Percentiles rank a stretch among this genome's conserved stretches.
phyloP scores from a whole-genome alignment of 352 stramenopile species.

The Phytophthora citrophthora region DNA sequence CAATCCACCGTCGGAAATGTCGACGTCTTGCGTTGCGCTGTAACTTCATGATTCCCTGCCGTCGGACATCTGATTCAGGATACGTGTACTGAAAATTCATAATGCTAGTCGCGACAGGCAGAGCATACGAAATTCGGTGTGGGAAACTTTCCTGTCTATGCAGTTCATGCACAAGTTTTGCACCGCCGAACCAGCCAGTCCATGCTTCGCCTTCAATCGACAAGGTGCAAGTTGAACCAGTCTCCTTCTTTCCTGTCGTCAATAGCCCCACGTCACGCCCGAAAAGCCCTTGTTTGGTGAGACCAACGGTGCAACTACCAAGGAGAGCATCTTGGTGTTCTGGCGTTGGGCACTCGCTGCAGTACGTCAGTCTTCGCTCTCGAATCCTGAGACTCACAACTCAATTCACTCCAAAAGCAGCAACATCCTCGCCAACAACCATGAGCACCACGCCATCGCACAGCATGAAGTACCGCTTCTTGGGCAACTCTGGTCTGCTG shows the following conservation, averaged over 20 bases:
- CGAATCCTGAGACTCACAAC: slow-evolving; percentile 8
- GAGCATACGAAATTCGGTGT: slow-evolving; percentile 12
- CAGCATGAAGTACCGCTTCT: slow-evolving; percentile 71
- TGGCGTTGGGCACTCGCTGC: slow-evolving; percentile 17
- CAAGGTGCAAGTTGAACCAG: slow-evolving; percentile 33
- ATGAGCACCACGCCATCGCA: slow-evolving; percentile 21
- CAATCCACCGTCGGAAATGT: too few species aligned
- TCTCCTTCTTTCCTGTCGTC: slow-evolving; percentile 12
- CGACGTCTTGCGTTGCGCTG: too few species aligned
- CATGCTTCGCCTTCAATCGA: slow-evolving; percentile 39
- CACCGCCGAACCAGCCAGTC: slow-evolving; percentile 26
- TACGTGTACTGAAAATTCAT: background rate
- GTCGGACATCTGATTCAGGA: background rate
- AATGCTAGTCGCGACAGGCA: slow-evolving; percentile 1
- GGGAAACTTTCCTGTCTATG: slow-evolving; percentile 20
- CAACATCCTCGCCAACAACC: slow-evolving; percentile 1
- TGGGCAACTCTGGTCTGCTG: slow-evolving; percentile 55
- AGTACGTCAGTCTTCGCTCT: slow-evolving; percentile 13
- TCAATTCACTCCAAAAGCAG: slow-evolving; percentile 8
- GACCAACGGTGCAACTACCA: slow-evolving; percentile 6
- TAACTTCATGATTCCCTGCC: background rate
- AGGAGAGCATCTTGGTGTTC: slow-evolving; percentile 19
- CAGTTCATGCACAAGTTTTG: slow-evolving; percentile 16
- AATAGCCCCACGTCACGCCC: slow-evolving; percentile 16
- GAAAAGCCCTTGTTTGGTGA: slow-evolving; percentile 14